Evolutionary conservation across 331 rosid genomes (phyloP).

Genomic region (Cucumis variabilis): DNA sequence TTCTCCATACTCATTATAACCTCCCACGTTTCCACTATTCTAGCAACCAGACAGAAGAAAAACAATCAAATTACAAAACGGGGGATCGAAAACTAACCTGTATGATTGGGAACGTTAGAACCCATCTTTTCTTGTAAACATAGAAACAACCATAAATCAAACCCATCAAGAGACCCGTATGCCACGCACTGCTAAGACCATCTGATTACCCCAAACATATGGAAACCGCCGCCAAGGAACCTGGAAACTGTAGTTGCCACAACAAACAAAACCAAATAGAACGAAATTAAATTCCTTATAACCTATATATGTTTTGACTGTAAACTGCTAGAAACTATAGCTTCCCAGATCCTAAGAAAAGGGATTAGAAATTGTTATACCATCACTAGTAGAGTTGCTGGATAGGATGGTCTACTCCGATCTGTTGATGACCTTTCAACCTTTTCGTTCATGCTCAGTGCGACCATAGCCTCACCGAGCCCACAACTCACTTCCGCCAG

Average conservation of each 20-base stretch:
- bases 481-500: slow-evolving; percentile 53
- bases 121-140: slow-evolving; percentile 75
- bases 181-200: slow-evolving; percentile 51
- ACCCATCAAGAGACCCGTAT: slow-evolving; percentile 68
- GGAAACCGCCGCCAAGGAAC: slow-evolving; percentile 52
- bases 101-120: slow-evolving; percentile 82
- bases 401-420: slow-evolving; percentile 37
- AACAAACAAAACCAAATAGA: slow-evolving; percentile 36
- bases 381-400: neutral
- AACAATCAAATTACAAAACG: slow-evolving; percentile 5
- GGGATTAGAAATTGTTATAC: neutral
- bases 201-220: slow-evolving; percentile 50
- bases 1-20: neutral
- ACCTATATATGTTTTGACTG: slow-evolving; percentile 15
- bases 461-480: slow-evolving; percentile 56
- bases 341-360: neutral
- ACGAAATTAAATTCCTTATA: neutral
- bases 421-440: slow-evolving; percentile 48
- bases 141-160: slow-evolving; percentile 65
- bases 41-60: slow-evolving; percentile 10
- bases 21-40: neutral
- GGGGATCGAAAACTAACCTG: slow-evolving; percentile 54
- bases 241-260: slow-evolving; percentile 49
- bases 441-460: slow-evolving; percentile 46
- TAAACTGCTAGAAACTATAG: neutral